Conservation (phyloP, 2,329 filamentous ascomycete species). For the Diaporthe vexans region DNA sequence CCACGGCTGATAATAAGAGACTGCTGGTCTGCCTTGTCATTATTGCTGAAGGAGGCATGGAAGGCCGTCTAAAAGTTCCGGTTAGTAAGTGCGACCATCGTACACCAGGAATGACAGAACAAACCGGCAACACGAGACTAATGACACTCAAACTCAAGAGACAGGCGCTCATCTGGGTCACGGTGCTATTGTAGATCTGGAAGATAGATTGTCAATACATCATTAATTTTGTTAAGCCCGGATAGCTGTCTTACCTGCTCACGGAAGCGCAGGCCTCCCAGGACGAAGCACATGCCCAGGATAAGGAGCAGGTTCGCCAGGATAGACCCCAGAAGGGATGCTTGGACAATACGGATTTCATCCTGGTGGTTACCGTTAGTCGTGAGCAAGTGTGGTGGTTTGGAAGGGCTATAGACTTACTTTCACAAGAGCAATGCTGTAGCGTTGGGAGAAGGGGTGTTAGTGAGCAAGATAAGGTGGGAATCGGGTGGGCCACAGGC, state of each 20-base stretch:
- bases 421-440: slow-evolving; percentile 82
- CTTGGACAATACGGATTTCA: slow-evolving; percentile 92
- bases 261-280: slow-evolving; percentile 87
- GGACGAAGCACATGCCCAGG: slow-evolving; percentile 90
- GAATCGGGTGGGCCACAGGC: slow-evolving; percentile 42
- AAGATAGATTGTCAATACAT: slow-evolving; percentile 12
- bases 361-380: slow-evolving; percentile 58
- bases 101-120: slow-evolving; percentile 49
- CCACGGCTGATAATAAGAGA: slow-evolving; percentile 90
- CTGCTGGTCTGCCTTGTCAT: slow-evolving; percentile 72
- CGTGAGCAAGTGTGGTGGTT: slow-evolving; percentile 45
- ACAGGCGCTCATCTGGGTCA: slow-evolving; percentile 96
- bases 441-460: slow-evolving; percentile 48
- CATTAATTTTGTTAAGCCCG: background rate
- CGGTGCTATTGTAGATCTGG: slow-evolving; percentile 92
- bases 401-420: slow-evolving; percentile 52
- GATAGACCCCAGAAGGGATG: slow-evolving; percentile 90
- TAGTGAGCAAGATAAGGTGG: slow-evolving; percentile 50
- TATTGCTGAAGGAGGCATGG: slow-evolving; percentile 84
- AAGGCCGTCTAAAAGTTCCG: slow-evolving; percentile 78
- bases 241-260: slow-evolving; percentile 75
- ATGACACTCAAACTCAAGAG: slow-evolving; percentile 91
- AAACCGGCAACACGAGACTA: slow-evolving; percentile 85
- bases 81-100: background rate
- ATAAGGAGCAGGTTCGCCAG: slow-evolving; percentile 90